Conservation (phyloP, 768 basidiomycete genomes). For the Podaxis mareebaensis region DNA sequence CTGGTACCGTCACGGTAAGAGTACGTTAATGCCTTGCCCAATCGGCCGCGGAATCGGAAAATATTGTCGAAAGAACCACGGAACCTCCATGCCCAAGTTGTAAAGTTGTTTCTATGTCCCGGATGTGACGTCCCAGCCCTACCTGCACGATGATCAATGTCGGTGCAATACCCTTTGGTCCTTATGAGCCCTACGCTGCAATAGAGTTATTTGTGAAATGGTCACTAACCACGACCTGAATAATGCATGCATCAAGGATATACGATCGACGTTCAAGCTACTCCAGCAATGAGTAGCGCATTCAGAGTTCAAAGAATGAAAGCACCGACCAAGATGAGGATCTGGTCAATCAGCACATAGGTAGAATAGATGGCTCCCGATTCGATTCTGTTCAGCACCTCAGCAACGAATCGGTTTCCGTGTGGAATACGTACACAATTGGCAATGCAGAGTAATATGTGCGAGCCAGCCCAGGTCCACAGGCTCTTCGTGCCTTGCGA, state of each 20-base stretch:
- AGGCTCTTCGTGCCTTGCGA: conserved; percentile 24
- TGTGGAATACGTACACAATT: conserved; percentile 33
- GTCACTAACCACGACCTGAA: conserved; percentile 20
- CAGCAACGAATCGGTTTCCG: not conserved
- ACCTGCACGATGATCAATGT: conserved; percentile 6
- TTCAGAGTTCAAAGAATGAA: too few species aligned
- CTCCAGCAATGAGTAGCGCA: not conserved
- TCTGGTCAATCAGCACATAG: not conserved
- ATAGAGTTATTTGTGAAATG: not conserved
- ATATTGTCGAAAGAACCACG: not conserved
- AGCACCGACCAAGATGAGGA: not conserved
- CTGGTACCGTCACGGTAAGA: too few species aligned
- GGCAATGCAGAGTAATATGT: conserved; percentile 35
- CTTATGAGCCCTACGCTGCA: not conserved
- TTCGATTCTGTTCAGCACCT: conserved; percentile 30
- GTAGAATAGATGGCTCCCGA: conserved; percentile 38
- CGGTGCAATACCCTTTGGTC: not conserved
- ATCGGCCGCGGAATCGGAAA: not conserved
- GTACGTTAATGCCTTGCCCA: not conserved
- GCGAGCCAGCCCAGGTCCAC: conserved; percentile 29
- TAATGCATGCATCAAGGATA: conserved; percentile 27
- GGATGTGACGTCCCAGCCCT: not conserved
- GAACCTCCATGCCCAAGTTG: not conserved
- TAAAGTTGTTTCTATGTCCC: not conserved
- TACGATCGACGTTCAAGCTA: not conserved